Conservation (phyloP, 2,329 filamentous ascomycete species). For the Epichloe coenophiala region DNA sequence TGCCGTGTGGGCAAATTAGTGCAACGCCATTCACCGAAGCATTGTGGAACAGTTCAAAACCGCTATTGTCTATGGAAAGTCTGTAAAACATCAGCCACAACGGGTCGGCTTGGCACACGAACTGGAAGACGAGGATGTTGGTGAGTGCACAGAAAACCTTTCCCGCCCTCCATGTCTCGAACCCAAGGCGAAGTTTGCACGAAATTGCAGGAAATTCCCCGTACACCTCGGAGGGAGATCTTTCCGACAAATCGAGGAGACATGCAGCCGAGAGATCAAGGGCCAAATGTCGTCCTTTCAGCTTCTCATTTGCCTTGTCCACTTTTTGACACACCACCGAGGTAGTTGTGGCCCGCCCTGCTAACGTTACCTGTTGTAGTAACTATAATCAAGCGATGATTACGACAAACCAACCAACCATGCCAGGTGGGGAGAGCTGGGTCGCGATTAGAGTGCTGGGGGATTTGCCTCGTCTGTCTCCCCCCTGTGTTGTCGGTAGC, state of each 20-base stretch:
- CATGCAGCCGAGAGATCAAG: not conserved
- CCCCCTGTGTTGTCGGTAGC: not conserved
- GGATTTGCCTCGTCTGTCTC: not conserved
- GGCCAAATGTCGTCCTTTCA: not conserved
- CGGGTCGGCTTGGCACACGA: conserved; percentile 84
- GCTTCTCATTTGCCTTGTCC: not conserved
- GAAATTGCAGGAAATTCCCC: not conserved
- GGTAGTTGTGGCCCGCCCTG: not conserved
- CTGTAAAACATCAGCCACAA: conserved; percentile 97
- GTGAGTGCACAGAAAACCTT: conserved; percentile 37
- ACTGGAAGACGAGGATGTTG: conserved; percentile 92
- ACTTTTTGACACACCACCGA: not conserved
- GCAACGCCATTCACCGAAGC: conserved; percentile 90
- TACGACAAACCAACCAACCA: not conserved
- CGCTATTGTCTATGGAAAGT: conserved; percentile 93
- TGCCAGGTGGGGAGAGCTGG: not conserved
- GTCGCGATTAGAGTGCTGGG: conserved; percentile 5
- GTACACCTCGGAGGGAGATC: not conserved
- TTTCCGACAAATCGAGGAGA: not conserved
- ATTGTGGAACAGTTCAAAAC: conserved; percentile 93
- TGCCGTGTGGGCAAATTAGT: conserved; percentile 42
- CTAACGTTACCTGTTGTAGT: conserved; percentile 16
- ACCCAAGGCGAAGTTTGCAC: too few species aligned
- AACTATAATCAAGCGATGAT: conserved; percentile 54
- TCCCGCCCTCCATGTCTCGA: not conserved